Evolutionary conservation across 2,329 filamentous ascomycete genomes (phyloP), one percentile per base, ranked within the genome.

Genomic region (Karstenula rhodostoma): DNA sequence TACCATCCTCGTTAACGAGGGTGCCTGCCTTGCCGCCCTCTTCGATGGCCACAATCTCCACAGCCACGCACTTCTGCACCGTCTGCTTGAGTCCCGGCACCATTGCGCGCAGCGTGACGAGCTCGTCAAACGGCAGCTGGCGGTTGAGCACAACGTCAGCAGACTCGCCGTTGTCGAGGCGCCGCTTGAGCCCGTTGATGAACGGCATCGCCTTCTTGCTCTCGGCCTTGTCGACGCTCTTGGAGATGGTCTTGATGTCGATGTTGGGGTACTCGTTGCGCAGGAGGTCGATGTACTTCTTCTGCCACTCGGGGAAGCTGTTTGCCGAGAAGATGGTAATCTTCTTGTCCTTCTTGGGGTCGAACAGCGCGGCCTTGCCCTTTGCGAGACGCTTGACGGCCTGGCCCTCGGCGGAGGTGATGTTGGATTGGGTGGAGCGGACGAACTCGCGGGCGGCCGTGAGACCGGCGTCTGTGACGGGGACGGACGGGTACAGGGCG

Each of bases 191-290:
- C 7, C 78, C 81, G 81, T 98, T 94, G 52, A 97, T 89, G 74
- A 97, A 98, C 0, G 95, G 95, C 94, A 98, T 98, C 2, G 93
- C 94, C 82, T 96, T 95, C 87, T 98, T 99, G 86, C 93, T 93
- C 80, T 96, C 92, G 73, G 93, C 84, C 83, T 96, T 96, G 68
- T 88, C 88, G 59, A 97, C 89, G 73, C 89, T 86, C 67, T 88
- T 89, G 71, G 89, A 91, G 49, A 97, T 83, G 58, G 87, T 88
- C 83, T 96, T 96, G 77, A 96, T 92, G 73, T 96, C 89, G 66
- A 91, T 89, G 65, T 72, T 67, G n/a, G 68, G 66, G 51, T 70
- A 72, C 17, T 70, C 66, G 43, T 64, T 62, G 47, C 66, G 69
- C 53, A 77, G 62, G 46, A 78, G 61, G 51, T 75, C 69, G 29